Conservation (phyloP, 1,284 basidiomycete genomes). For the Pyrrhoderma noxium region DNA sequence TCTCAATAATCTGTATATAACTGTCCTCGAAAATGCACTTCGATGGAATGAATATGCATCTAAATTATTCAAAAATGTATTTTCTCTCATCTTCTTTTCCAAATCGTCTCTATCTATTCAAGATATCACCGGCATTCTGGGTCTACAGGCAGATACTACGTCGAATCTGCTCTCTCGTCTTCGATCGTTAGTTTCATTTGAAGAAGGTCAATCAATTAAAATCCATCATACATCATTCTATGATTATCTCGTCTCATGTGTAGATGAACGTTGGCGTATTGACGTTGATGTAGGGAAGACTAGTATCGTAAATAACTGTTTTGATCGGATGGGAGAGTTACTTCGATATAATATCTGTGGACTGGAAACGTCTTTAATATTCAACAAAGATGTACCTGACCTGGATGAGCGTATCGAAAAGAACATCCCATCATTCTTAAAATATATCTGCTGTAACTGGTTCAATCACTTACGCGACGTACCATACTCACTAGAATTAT, state of each 20-base stretch:
- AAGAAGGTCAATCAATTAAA: neutral
- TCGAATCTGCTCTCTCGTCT: neutral
- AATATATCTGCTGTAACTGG: slow-evolving; percentile 7
- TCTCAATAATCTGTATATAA: neutral
- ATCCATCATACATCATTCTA: neutral
- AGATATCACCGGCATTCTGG: neutral
- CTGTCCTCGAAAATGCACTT: neutral
- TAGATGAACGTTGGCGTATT: neutral
- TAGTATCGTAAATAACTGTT: neutral
- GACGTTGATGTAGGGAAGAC: neutral
- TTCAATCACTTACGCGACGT: neutral
- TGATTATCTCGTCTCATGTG: neutral
- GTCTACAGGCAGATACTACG: neutral
- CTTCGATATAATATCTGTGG: slow-evolving; percentile 8
- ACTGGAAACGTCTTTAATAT: neutral
- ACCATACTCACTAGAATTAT: neutral
- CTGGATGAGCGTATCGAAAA: slow-evolving; percentile 1
- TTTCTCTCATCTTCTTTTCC: neutral
- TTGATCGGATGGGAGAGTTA: neutral
- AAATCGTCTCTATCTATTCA: neutral
- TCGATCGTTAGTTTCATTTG: neutral
- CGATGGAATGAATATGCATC: neutral
- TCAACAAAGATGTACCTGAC: slow-evolving; percentile 2
- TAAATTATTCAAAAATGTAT: slow-evolving; percentile 13
- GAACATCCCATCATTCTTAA: neutral